Evolutionary conservation across 164 flowering plant species (phyloP), one percentile per base, ranked within the genome.

Genomic region (Warburgia ugandensis): DNA sequence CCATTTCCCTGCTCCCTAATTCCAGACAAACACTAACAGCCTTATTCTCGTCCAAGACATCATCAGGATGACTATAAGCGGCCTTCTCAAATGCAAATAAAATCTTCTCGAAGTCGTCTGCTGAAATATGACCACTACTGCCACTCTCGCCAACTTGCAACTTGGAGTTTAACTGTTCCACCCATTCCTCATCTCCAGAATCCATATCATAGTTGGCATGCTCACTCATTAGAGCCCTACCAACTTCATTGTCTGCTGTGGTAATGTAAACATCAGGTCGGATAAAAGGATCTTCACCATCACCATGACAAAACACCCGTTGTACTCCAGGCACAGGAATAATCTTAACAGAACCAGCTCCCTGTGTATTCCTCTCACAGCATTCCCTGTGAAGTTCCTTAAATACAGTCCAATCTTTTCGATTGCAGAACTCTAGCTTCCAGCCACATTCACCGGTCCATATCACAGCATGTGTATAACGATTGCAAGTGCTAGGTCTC

Each of bases 121-220:
- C 74, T 11, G 76, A 67, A 53, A 91, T 58, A 61, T 16, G 60
- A 28, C 69, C 59, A 12, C 26, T 28, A 43, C 6, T 30, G 25
- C 55, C 69, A 64, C 48, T 59, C 32, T 58, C 73, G 1, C 47
- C 65, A 47, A 13, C 46, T 38, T 4, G 19, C 33, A 30, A 27
- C 31, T 56, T 73, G 39, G 19, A 21, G 62, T 85, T 88, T 51
- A 78, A 66, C 54, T 65, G 67, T 17, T 58, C 64, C 7, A 92
- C 71, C 85, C 86, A 88, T 28, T 68, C 76, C 50, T 85, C 98
- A 67, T 92, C 98, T 20, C 70, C 98, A 48, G 86, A 77, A 58
- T 88, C 94, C 70, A 81, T 67, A 45, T 92, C 98, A 70, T 92
- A 92, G 52, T 37, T 73, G 19, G 83, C 68, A 32, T 60, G 62